phyloP scores from a whole-genome alignment of 495 filamentous ascomycete genomes.

The Tuber magnatum region DNA sequence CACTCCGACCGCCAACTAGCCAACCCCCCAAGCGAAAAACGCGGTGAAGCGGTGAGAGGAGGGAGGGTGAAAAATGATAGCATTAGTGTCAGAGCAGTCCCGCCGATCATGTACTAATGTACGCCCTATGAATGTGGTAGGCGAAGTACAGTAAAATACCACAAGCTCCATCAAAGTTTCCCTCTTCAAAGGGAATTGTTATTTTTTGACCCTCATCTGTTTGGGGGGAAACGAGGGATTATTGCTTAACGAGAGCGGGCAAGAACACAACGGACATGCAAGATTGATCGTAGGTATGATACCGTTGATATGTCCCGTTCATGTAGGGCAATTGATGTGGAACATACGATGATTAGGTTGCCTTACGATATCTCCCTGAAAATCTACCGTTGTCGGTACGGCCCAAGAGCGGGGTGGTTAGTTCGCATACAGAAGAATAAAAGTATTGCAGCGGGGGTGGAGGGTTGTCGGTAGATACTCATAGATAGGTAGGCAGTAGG shows the following conservation, averaged over 20 bases:
- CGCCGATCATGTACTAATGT: too few species aligned
- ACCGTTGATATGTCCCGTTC: background rate
- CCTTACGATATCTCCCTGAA: background rate
- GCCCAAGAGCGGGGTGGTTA: background rate
- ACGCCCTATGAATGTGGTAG: background rate
- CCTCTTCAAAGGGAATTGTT: background rate
- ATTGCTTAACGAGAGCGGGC: background rate
- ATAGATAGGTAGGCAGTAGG: background rate
- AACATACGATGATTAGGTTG: background rate
- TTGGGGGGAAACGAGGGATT: background rate
- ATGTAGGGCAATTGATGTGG: background rate
- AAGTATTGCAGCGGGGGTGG: background rate
- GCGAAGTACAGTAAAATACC: background rate
- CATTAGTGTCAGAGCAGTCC: background rate
- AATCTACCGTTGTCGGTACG: background rate
- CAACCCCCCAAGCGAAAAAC: background rate
- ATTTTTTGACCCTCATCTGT: background rate
- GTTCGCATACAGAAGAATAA: background rate
- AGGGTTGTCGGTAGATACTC: background rate
- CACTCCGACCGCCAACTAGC: background rate
- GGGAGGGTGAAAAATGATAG: background rate
- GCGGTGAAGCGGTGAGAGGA: slow-evolving; percentile 1
- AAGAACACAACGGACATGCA: background rate
- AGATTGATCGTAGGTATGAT: slow-evolving; percentile 2
- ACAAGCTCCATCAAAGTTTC: background rate